Percentiles rank a stretch among this genome's conserved stretches.
These are phyloP conservation scores for Suillus spraguei DNA, from an alignment of 768 basidiomycete species.

Conservation along the genomic window DNA sequence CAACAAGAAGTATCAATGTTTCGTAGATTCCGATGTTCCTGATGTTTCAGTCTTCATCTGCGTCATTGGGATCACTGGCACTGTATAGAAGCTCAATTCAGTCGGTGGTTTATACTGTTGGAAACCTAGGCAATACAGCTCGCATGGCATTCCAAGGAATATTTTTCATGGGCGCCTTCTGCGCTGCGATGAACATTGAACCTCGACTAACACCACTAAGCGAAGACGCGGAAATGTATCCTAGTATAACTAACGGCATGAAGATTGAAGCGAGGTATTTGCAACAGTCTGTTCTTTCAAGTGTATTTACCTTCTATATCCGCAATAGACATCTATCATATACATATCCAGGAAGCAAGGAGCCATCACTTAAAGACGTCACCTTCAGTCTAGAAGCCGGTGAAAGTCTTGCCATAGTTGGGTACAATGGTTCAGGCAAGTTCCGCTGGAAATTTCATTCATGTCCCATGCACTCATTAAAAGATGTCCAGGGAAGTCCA, in stretches of 20 bases:
- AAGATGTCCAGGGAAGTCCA: conserved; percentile 72
- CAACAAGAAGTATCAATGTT: conserved; percentile 18
- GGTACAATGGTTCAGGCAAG: conserved; percentile 80
- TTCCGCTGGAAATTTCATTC: conserved; percentile 21
- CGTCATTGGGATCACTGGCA: conserved; percentile 80
- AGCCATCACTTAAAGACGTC: conserved; percentile 70
- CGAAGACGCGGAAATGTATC: conserved; percentile 53
- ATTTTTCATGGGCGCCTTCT: conserved; percentile 87
- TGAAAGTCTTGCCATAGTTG: conserved; percentile 84
- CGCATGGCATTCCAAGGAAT: conserved; percentile 84
- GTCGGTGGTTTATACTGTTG: conserved; percentile 65
- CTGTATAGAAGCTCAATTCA: conserved; percentile 81
- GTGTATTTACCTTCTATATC: conserved; percentile 13
- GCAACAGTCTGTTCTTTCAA: conserved; percentile 15
- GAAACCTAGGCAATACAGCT: conserved; percentile 61
- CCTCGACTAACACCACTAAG: conserved; percentile 66
- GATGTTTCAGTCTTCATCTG: conserved; percentile 68
- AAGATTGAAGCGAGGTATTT: conserved; percentile 70
- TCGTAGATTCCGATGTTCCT: conserved; percentile 73
- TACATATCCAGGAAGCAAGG: conserved; percentile 75
- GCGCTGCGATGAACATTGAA: conserved; percentile 71
- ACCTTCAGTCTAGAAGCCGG: conserved; percentile 73
- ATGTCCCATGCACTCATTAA: conserved; percentile 11
- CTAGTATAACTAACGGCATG: conserved; percentile 55
- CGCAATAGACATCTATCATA: conserved; percentile 61